Evolutionary conservation across 73 alveolate genomes (phyloP).

Genomic region (Tetrahymena elliotti): DNA sequence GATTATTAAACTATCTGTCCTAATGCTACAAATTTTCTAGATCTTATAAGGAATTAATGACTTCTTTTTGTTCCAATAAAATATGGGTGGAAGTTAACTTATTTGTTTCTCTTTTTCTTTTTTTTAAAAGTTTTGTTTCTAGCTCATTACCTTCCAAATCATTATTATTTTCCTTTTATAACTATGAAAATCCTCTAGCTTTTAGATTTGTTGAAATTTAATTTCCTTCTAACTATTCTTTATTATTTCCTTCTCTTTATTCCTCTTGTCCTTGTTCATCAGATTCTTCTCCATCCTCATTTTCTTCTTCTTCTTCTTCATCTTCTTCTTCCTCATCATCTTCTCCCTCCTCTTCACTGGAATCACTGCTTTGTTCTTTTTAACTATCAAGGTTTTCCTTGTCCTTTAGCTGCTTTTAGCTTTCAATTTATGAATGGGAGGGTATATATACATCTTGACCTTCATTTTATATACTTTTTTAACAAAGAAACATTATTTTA

Average conservation of each 20-base stretch:
- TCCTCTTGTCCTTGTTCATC: not conserved
- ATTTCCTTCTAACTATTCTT: no score
- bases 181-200: not conserved
- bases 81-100: not conserved
- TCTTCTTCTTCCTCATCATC: not conserved
- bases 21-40: not conserved
- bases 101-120: not conserved
- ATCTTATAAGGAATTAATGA: not conserved
- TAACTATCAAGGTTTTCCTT: not conserved
- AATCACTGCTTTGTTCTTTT: not conserved
- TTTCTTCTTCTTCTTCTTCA: not conserved
- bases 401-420: not conserved
- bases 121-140: not conserved
- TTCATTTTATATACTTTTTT: not conserved
- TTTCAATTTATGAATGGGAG: not conserved
- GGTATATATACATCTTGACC: not conserved
- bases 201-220: not conserved
- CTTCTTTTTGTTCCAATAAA: not conserved
- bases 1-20: not conserved
- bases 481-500: not conserved
- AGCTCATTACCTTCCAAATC: not conserved
- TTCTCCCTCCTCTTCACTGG: not conserved
- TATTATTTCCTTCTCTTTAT: not conserved
- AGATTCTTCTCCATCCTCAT: not conserved
- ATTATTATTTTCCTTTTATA: not conserved